Conservation (phyloP, 2,329 filamentous ascomycete genomes). For the Hypoxylon sp. region DNA sequence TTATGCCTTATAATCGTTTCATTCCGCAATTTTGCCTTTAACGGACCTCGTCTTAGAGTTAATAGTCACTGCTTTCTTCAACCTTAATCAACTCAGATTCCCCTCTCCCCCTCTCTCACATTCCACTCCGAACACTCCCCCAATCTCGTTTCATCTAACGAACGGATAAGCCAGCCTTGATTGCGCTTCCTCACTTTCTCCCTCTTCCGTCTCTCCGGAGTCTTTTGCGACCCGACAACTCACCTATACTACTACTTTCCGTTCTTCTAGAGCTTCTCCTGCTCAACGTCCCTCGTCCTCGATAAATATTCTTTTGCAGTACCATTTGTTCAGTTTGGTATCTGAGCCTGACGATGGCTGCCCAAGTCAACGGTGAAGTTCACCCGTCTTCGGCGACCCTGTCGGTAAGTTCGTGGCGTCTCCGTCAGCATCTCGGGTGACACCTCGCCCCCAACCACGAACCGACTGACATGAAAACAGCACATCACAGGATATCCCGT, state of each 20-base stretch:
- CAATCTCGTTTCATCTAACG: slow-evolving; percentile 5
- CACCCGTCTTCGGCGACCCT: slow-evolving; percentile 46
- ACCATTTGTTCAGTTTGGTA: slow-evolving; percentile 1
- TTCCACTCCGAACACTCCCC: slow-evolving; percentile 8
- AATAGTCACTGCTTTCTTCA: slow-evolving; percentile 25
- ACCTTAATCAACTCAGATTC: slow-evolving; percentile 24
- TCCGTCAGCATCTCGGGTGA: no score
- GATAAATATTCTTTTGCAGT: slow-evolving; percentile 13
- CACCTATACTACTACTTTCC: slow-evolving; percentile 10
- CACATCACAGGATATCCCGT: slow-evolving; percentile 87
- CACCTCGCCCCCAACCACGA: no score
- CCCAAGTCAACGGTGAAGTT: slow-evolving; percentile 48
- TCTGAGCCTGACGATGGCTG: slow-evolving; percentile 39
- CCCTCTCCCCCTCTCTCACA: slow-evolving; percentile 16
- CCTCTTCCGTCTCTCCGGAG: slow-evolving; percentile 8
- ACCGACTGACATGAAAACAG: no score
- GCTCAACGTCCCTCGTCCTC: slow-evolving; percentile 20
- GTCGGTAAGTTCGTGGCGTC: slow-evolving; percentile 41
- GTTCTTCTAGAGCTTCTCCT: slow-evolving; percentile 5
- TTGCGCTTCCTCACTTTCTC: slow-evolving; percentile 9
- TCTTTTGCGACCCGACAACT: slow-evolving; percentile 23
- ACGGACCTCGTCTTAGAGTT: slow-evolving; percentile 28
- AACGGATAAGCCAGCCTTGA: slow-evolving; percentile 18
- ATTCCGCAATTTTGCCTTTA: slow-evolving; percentile 30
- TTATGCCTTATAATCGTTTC: slow-evolving; percentile 10